Evolutionary conservation across 1,284 basidiomycete genomes (phyloP), one percentile per base, ranked within the genome.

Genomic region (Irpex sp.): DNA sequence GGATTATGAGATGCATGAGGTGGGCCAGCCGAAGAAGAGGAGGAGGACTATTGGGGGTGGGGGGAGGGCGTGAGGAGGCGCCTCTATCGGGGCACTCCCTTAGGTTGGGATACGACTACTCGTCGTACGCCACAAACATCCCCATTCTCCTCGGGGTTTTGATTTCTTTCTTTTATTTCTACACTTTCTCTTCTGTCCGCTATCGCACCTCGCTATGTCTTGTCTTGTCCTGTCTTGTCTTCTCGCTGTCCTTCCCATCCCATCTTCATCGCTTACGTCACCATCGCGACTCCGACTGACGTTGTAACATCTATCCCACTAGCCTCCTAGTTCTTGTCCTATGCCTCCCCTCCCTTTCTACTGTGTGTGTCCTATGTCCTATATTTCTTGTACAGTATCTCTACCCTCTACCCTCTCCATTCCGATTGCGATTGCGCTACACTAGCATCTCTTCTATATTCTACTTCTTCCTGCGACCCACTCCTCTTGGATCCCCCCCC

Each of bases 11-110:
- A 63, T 63, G 43, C 55, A 49, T 35, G 62, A 64, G 36, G 39
- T 33, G 7, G 58, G 46, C 8, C 59, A 61, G 46, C 55, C 58
- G 53, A 66, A 65, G 61, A 67, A 66, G 59, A 62, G 66, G 46
- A 50, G 65, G 26, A 56, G 51, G 39, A 65, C 66, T 33, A 50
- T 65, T 37, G 63, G 50, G 47, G 57, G 59, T 21, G 54, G 62
- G 15, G 59, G 64, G 11, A 60, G 60, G 49, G 17, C 49, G 26
- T 26, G 21, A 26, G 21, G 21, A 26, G 21, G 21, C 3, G 21
- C 21, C 21, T 26, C 21, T 26, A 26, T 26, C 21, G 3, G 21
- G 21, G 21, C 21, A 26, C 21, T 26, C 21, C 3, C 21, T 3
- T 26, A 26, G 21, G 21, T 26, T 26, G 15, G 49, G n/a, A 11